phyloP scores from a whole-genome alignment of 208 protist species.

The Kentomonas sorsogonicus region DNA sequence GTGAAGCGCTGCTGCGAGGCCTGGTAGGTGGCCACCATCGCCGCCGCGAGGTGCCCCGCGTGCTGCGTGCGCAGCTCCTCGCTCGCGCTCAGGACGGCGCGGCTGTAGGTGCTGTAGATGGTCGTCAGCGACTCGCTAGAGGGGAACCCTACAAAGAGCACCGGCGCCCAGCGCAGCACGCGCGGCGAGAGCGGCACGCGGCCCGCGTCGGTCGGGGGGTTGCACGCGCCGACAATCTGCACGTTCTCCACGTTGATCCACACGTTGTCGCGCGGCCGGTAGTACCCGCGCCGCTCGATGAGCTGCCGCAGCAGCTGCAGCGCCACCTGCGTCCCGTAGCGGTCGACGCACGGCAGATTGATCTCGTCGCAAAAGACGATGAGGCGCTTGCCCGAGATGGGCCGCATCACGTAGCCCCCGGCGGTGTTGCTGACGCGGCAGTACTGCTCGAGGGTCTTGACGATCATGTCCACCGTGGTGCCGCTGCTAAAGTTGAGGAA shows the following conservation, averaged over 20 bases:
- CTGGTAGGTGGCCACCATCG: conserved; percentile 96
- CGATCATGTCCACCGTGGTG: conserved; percentile 93
- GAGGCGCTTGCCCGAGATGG: conserved; percentile 90
- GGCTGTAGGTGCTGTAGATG: conserved; percentile 98
- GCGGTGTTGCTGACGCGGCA: conserved; percentile 92
- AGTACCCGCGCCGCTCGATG: conserved; percentile 97
- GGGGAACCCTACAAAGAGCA: conserved; percentile 99
- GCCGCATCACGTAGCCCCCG: conserved; percentile 87
- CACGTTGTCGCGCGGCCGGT: conserved; percentile 79
- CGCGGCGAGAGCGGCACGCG: conserved; percentile 93
- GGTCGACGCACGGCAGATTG: conserved; percentile 95
- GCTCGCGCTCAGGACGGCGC: conserved; percentile 88
- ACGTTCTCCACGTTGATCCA: conserved; percentile 96
- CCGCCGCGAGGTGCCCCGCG: conserved; percentile 67
- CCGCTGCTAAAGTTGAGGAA: conserved; percentile 98
- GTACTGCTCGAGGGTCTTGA: conserved; percentile 97
- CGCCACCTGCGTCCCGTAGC: conserved; percentile 98
- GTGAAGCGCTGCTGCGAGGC: conserved; percentile 93
- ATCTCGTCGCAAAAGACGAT: conserved; percentile 99
- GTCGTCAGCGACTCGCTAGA: conserved; percentile 92
- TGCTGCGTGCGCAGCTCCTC: conserved; percentile 44
- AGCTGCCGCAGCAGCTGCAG: conserved; percentile 98
- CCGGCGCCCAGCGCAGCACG: conserved; percentile 96
- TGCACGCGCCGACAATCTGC: conserved; percentile 96
- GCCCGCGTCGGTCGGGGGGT: conserved; percentile 98